These are phyloP conservation scores for Terana coerulea DNA, from an alignment of 768 basidiomycete genomes.

Conservation along the genomic window DNA sequence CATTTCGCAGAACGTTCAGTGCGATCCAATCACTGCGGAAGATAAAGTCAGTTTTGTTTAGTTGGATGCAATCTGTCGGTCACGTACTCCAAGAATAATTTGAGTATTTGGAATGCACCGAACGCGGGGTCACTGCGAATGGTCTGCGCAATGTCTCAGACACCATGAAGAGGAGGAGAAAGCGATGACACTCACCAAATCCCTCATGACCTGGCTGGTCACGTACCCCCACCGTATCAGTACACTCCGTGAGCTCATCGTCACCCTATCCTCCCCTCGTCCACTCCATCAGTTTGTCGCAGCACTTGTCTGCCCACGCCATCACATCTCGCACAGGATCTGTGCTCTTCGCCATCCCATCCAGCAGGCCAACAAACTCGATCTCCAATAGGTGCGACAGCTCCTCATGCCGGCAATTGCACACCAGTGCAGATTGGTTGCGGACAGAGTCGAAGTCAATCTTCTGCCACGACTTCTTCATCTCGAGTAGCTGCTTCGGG, in stretches of 20 bases:
- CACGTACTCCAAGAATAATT: conserved; percentile 84
- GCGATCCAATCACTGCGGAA: conserved; percentile 80
- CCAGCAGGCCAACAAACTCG: conserved; percentile 77
- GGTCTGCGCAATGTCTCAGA: too few species aligned
- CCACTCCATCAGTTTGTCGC: conserved; percentile 78
- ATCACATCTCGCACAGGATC: conserved; percentile 87
- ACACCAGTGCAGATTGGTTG: conserved; percentile 89
- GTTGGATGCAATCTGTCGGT: conserved; percentile 11
- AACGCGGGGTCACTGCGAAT: conserved; percentile 92
- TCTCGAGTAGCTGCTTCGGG: conserved; percentile 78
- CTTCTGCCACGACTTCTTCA: conserved; percentile 85
- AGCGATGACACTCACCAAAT: conserved; percentile 54
- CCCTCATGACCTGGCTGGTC: conserved; percentile 89
- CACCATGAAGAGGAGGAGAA: background rate
- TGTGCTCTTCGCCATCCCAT: conserved; percentile 61
- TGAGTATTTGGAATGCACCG: conserved; percentile 89
- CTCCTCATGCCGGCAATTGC: conserved; percentile 90
- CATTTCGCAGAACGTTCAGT: conserved; percentile 80
- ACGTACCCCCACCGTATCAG: conserved; percentile 92
- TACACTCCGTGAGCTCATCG: conserved; percentile 83
- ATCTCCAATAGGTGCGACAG: conserved; percentile 81
- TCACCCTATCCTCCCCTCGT: conserved; percentile 72
- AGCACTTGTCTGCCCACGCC: conserved; percentile 90
- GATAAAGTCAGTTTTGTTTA: conserved; percentile 2
- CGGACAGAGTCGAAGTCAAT: conserved; percentile 89